Evolutionary conservation across 2,329 filamentous ascomycete species (phyloP).

Genomic region (Neonectria ditissima): DNA sequence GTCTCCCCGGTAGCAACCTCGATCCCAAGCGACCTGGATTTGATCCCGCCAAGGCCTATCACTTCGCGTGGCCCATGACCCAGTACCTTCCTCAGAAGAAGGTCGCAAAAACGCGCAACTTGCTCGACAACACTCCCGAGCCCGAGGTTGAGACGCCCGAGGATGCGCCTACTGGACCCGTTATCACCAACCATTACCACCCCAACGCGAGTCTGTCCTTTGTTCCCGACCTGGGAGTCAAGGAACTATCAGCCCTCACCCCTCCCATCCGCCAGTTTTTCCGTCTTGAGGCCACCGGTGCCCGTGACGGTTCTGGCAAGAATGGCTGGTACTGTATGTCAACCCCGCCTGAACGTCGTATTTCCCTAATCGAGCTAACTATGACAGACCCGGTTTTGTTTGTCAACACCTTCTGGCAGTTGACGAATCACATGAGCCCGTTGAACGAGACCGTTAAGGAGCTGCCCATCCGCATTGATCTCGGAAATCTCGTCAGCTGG

Average conservation of each 20-base stretch:
- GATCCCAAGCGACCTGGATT: constrained; percentile 81
- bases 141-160: constrained; percentile 60
- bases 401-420: constrained; percentile 97
- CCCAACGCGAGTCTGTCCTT: constrained; percentile 93
- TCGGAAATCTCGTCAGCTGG: constrained; percentile 87
- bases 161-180: constrained; percentile 70
- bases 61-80: constrained; percentile 87
- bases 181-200: constrained; percentile 90
- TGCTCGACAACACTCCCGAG: constrained; percentile 70
- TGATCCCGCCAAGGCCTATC: constrained; percentile 80
- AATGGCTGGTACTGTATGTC: constrained; percentile 86
- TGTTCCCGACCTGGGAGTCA: constrained; percentile 81
- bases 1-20: constrained; percentile 77
- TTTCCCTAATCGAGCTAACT: constrained; percentile 30
- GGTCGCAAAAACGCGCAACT: constrained; percentile 84
- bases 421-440: constrained; percentile 89
- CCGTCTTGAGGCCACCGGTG: constrained; percentile 81
- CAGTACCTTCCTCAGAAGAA: constrained; percentile 95
- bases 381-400: constrained; percentile 79
- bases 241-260: constrained; percentile 74
- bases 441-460: constrained; percentile 90
- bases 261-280: constrained; percentile 83
- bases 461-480: constrained; percentile 83
- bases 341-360: not conserved
- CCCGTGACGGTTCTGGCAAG: constrained; percentile 84